Conservation (phyloP, 371 early-diverging fungal genomes). For the Circinella umbellata region DNA sequence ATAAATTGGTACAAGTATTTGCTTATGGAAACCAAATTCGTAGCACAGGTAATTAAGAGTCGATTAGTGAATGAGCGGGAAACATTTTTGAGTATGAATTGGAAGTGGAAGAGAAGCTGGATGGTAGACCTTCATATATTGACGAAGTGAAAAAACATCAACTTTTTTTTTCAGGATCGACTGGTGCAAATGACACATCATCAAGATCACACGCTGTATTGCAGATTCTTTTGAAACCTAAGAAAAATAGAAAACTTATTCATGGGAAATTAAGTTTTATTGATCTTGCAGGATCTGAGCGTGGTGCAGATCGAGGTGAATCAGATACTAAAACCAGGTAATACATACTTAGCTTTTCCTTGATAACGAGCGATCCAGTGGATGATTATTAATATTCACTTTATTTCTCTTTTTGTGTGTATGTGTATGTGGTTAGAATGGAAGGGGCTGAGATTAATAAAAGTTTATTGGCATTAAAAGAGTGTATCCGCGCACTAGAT, state of each 20-base stretch:
- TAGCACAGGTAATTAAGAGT: slow-evolving; percentile 76
- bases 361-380: too few species aligned
- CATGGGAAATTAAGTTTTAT: slow-evolving; percentile 82
- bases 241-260: slow-evolving; percentile 58
- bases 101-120: too few species aligned
- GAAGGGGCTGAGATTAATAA: slow-evolving; percentile 99
- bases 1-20: slow-evolving; percentile 90
- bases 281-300: slow-evolving; percentile 93
- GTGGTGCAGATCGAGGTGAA: slow-evolving; percentile 96
- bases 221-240: slow-evolving; percentile 75
- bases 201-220: slow-evolving; percentile 93
- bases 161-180: slow-evolving; percentile 12
- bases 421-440: slow-evolving; percentile 66
- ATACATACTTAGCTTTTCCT: slow-evolving; percentile 4
- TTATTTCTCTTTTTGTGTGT: background rate
- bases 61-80: background rate
- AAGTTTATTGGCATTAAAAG: slow-evolving; percentile 96
- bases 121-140: too few species aligned
- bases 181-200: slow-evolving; percentile 68
- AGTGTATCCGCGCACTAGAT: slow-evolving; percentile 98
- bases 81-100: too few species aligned
- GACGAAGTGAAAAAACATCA: too few species aligned
- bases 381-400: background rate
- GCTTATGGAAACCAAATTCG: slow-evolving; percentile 89
- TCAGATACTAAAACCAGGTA: slow-evolving; percentile 85